A percentile compares a stretch with the other conserved stretches of the same genome.
Evolutionary conservation across 1,284 basidiomycete species (phyloP).

Genomic region (Trametes sp.): DNA sequence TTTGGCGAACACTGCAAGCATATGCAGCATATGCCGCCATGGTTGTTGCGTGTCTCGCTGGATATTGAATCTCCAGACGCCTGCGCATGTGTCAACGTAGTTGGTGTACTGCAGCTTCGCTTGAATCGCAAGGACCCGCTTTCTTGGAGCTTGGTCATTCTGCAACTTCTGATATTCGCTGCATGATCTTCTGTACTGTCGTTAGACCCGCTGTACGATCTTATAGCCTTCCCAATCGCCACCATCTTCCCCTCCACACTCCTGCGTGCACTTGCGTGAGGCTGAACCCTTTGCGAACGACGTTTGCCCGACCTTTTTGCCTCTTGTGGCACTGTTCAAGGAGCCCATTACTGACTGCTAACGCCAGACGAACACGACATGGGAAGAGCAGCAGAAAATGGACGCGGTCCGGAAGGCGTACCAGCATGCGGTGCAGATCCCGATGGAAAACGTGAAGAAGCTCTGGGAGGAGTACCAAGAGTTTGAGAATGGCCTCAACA

Average conservation of each 20-base stretch:
- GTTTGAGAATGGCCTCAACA: constrained; percentile 92
- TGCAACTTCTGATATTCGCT: too few relatives aligned
- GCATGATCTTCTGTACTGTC: constrained; percentile 3
- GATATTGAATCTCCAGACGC: too few relatives aligned
- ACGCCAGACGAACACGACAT: constrained; percentile 58
- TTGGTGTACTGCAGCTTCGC: too few relatives aligned
- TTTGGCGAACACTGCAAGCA: too few relatives aligned
- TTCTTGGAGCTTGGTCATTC: not conserved
- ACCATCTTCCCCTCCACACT: not conserved
- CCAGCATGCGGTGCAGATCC: constrained; percentile 93
- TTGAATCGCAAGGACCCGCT: too few relatives aligned
- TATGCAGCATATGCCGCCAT: too few relatives aligned
- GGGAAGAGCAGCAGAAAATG: constrained; percentile 97
- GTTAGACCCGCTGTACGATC: constrained; percentile 23
- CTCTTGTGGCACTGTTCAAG: not conserved
- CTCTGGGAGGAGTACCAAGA: constrained; percentile 96
- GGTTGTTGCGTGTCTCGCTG: too few relatives aligned
- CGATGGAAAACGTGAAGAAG: constrained; percentile 91
- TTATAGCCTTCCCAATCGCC: constrained; percentile 6
- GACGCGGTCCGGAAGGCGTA: constrained; percentile 92
- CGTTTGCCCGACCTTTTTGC: not conserved
- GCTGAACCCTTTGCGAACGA: not conserved
- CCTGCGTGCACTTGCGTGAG: constrained; percentile 12
- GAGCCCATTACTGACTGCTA: not conserved
- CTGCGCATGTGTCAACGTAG: too few relatives aligned